Conservation (phyloP, 768 basidiomycete species). For the Rhodotorula graminis region DNA sequence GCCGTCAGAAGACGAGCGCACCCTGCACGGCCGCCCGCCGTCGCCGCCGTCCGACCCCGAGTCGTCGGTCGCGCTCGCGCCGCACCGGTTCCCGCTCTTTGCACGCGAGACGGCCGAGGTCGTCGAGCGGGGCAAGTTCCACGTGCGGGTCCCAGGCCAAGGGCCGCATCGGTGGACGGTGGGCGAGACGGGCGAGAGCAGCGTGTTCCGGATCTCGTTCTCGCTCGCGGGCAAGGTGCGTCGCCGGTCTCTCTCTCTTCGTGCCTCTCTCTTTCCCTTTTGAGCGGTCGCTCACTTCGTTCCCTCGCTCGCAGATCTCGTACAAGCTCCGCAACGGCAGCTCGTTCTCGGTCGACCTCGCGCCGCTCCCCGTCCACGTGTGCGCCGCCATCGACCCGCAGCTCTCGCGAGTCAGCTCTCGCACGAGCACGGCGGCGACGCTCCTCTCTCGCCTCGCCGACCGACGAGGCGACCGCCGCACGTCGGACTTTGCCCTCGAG, state of each 20-base stretch:
- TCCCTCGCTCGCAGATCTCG: background rate
- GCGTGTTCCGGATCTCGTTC: slow-evolving; percentile 3
- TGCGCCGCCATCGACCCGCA: slow-evolving; percentile 1
- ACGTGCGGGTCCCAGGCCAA: background rate
- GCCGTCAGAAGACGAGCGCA: slow-evolving; percentile 6
- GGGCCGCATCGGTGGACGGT: slow-evolving; percentile 1
- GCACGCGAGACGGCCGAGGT: background rate
- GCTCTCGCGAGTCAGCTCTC: background rate
- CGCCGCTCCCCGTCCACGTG: background rate
- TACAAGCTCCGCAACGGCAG: slow-evolving; percentile 8
- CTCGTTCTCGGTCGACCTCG: background rate
- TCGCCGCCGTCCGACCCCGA: slow-evolving; percentile 8
- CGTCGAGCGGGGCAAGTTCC: background rate
- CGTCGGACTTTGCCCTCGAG: slow-evolving; percentile 6
- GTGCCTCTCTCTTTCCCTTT: background rate
- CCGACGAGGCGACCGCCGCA: slow-evolving; percentile 3
- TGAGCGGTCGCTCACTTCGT: background rate
- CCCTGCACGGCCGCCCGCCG: slow-evolving; percentile 4
- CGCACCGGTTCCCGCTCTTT: background rate
- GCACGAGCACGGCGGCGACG: background rate
- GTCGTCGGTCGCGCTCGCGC: background rate
- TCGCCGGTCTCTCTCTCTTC: background rate
- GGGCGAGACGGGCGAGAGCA: slow-evolving; percentile 20
- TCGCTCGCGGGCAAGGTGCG: slow-evolving; percentile 12
- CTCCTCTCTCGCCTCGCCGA: background rate